Evolutionary conservation across 1,284 basidiomycete species (phyloP).

Genomic region (Paramarasmius palmivorus): DNA sequence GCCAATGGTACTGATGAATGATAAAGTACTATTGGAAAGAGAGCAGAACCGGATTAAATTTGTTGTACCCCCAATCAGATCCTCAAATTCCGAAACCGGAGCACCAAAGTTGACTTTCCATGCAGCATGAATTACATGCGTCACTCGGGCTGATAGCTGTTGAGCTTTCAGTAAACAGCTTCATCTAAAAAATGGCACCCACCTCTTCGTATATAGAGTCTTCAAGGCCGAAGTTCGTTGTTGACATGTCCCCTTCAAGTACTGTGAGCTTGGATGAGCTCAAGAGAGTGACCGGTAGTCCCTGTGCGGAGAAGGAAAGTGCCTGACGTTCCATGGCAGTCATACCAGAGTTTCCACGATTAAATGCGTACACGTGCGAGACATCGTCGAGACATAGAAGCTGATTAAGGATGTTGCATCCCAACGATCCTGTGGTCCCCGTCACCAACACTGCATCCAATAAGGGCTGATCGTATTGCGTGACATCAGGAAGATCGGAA

Average conservation of each 20-base stretch:
- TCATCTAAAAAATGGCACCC: no score
- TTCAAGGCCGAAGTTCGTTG: no score
- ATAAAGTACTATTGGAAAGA: conserved; percentile 3
- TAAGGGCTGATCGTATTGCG: no score
- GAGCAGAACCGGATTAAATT: conserved; percentile 7
- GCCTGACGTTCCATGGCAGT: no score
- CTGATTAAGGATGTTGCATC: not conserved
- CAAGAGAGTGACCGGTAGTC: not conserved
- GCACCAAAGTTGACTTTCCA: conserved; percentile 14
- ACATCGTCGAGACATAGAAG: not conserved
- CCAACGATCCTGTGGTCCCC: conserved; percentile 5
- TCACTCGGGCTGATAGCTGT: conserved; percentile 11
- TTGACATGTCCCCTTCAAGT: not conserved
- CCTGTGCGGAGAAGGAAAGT: not conserved
- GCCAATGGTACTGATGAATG: conserved; percentile 15
- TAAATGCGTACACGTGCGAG: not conserved
- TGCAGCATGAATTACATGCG: conserved; percentile 16
- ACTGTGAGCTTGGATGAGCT: conserved; percentile 5
- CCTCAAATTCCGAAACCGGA: conserved; percentile 7
- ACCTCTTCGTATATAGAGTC: no score
- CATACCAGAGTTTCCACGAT: no score
- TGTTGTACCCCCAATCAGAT: conserved; percentile 5
- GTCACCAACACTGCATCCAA: not conserved
- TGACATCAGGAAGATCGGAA: no score
- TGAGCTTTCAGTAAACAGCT: not conserved